Evolutionary conservation across 208 protist genomes (phyloP).

Genomic region (Tritrichomonas musculus): DNA sequence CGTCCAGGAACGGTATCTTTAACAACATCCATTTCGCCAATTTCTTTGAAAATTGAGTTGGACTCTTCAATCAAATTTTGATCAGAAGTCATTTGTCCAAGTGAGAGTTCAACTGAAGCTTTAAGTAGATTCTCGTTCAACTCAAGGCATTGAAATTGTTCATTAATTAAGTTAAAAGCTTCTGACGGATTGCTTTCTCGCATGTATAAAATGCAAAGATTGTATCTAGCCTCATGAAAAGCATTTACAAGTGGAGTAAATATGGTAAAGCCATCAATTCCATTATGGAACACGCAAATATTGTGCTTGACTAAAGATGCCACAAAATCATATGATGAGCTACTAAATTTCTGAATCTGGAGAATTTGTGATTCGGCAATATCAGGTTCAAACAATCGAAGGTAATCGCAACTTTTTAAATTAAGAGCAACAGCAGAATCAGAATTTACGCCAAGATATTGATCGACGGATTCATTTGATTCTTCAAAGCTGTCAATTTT

Average conservation of each 20-base stretch:
- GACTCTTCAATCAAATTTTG: neutral
- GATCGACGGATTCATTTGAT: neutral
- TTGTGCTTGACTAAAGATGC: neutral
- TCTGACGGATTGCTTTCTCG: neutral
- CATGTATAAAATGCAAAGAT: neutral
- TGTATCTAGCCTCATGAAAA: neutral
- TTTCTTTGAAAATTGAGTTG: neutral
- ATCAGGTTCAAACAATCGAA: neutral
- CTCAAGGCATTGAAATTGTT: neutral
- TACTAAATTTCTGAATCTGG: neutral
- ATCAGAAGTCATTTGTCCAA: neutral
- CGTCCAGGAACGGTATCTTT: neutral
- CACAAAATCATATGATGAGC: neutral
- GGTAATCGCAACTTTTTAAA: neutral
- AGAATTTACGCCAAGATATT: neutral
- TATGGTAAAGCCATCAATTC: slow-evolving; percentile 11
- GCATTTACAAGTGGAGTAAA: neutral
- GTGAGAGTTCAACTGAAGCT: neutral
- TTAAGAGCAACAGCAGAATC: neutral
- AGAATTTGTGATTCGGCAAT: slow-evolving; percentile 15
- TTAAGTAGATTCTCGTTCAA: neutral
- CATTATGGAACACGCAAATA: neutral
- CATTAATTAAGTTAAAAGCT: neutral
- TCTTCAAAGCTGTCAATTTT: slow-evolving; percentile 87
- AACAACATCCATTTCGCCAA: neutral